Percentiles rank a stretch among this genome's conserved stretches.
Evolutionary conservation across 331 rosid genomes (phyloP).

Genomic region (Pyracantha coccinea): DNA sequence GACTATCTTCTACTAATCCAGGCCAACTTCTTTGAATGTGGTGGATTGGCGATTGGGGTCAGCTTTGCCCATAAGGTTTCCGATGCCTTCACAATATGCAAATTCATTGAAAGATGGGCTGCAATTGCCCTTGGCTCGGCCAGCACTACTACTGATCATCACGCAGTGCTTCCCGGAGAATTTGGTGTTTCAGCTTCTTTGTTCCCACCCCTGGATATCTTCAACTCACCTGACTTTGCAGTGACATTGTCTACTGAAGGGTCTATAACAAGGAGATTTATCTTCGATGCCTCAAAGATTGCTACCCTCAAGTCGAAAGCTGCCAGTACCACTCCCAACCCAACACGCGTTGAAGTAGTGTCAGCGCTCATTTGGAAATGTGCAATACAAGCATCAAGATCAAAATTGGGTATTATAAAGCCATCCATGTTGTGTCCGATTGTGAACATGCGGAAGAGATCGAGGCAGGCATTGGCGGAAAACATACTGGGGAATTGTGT

Average conservation of each 20-base stretch:
- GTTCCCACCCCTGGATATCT: conserved; percentile 1
- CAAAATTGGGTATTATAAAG: not conserved
- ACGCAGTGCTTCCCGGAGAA: not conserved
- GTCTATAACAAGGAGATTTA: conserved; percentile 2
- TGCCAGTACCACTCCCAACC: conserved; percentile 1
- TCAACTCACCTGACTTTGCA: not conserved
- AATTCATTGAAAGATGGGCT: conserved; percentile 8
- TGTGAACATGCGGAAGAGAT: conserved; percentile 12
- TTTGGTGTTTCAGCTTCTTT: conserved; percentile 2
- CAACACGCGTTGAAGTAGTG: conserved; percentile 29
- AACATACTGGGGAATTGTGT: conserved; percentile 17
- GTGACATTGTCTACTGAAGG: not conserved
- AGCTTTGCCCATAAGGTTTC: not conserved
- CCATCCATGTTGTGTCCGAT: conserved; percentile 4
- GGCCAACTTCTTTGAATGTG: conserved; percentile 7
- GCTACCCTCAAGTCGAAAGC: conserved; percentile 9
- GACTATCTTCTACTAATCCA: conserved; percentile 3
- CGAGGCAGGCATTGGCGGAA: conserved; percentile 3
- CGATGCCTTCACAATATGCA: not conserved
- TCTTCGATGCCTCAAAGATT: conserved; percentile 16
- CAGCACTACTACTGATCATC: not conserved
- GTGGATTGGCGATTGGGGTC: conserved; percentile 11
- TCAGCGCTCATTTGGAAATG: conserved; percentile 20
- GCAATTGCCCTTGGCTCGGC: not conserved
- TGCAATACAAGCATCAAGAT: conserved; percentile 15